Evolutionary conservation across 1,139 yeast species (phyloP), one percentile per base, ranked within the genome.

Genomic region (Saccharomycopsis phalli): DNA sequence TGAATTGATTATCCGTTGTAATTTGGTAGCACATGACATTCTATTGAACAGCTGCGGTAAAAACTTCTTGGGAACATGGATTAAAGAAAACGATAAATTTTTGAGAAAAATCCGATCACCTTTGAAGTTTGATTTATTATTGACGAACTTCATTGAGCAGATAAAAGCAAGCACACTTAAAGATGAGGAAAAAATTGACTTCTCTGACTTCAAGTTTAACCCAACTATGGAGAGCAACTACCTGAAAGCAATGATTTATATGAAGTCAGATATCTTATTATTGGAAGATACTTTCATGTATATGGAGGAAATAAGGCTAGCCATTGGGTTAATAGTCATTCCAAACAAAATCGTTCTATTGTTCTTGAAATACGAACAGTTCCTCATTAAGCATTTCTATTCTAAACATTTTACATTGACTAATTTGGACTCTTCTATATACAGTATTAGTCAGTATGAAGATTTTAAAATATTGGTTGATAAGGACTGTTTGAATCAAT

Each of bases 11-110:
- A 31, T 40, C 13, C 37, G 37, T 26, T 18, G 31, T 3, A 45
- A 45, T 23, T 23, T 44, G 8, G 37, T 45, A 3, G n/a, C 45
- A 4, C 25, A 34, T 4, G 48, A 45, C 29, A 43, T 40, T 31
- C 29, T 45, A n/a, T 10, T 32, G 6, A 20, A 34, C 7, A 38
- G 23, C 14, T 16, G 21, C 8, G 26, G n/a, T 2, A 35, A 45
- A 10, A 35, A 37, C 18, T 34, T 43, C 11, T 29, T 44, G 18
- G 39, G 30, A 3, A 21, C 23, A 4, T 45, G 44, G 40, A 32
- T 40, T 18, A 42, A 37, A 30, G 48, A 45, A 22, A 45, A 45
- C 22, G 46, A 45, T 14, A 42, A 40, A 19, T 40, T 40, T 26
- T 40, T 45, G 26, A 45, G 37, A 34, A 45, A 45, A 22, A 37